Base-by-base conservation (phyloP, 2,329 filamentous ascomycete species). In the Pseudogymnoascus pannorum region DNA sequence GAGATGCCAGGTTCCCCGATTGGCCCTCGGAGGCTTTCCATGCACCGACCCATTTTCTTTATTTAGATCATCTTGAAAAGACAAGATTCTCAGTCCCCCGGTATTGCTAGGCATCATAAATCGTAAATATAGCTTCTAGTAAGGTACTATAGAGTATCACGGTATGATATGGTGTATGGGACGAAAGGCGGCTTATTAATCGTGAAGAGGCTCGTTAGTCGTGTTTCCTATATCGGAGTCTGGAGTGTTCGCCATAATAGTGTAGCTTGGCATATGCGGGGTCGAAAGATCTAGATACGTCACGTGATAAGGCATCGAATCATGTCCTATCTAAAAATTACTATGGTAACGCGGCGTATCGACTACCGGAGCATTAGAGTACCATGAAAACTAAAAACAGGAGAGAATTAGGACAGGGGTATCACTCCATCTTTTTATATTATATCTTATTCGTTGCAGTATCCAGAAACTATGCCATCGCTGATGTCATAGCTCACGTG, bases 211-310 rank as follows among this genome's bases (percentile, higher is more conserved):
- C n/a, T n/a, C n/a, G 14, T 29, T 18, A 54, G 44, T 54, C n/a
- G 24, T n/a, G 44, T 54, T 54, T 29, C 44, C 44, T 54, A 54
- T 54, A 54, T 54, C 44, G 44, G 44, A 54, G 44, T 18, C n/a
- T 7, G 5, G 20, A n/a, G 44, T 24, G 24, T 29, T 29, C n/a
- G n/a, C 24, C 29, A 24, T 54, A 24, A 54, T 14, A 24, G 44
- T 54, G 29, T 16, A 29, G 44, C 44, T 54, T 54, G 24, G 44
- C 44, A 54, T 51, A 16, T 54, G 44, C 44, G 44, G 44, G 44
- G 44, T 54, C 24, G 2, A 18, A 18, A 16, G 24, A 48, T 29
- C 24, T 29, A 16, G n/a, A 8, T 6, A 54, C 14, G 7, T 3
- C 44, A 54, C 44, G 44, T 54, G 44, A 29, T 24, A 6, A 12